Conservation (phyloP, 179 eudicot species). For the Gypsophila paniculata region DNA sequence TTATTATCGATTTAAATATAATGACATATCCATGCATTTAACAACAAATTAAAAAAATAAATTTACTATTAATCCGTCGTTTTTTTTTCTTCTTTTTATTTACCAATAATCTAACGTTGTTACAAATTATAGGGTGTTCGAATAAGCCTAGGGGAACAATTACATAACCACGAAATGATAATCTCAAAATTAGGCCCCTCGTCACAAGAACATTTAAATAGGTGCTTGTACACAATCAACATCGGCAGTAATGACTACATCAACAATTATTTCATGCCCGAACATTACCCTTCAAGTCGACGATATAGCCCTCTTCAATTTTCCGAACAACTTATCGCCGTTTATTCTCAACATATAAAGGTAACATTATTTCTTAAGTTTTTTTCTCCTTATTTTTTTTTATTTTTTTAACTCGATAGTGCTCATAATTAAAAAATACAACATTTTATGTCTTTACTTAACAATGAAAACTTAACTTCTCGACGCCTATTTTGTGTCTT, state of each 20-base stretch:
- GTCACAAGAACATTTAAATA: conserved; percentile 15
- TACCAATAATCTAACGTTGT: no score
- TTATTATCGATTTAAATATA: no score
- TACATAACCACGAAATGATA: conserved; percentile 15
- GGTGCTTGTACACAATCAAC: conserved; percentile 31
- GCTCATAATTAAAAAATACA: no score
- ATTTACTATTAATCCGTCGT: no score
- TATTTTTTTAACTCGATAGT: no score
- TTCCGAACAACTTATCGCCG: conserved; percentile 20
- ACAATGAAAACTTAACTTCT: no score
- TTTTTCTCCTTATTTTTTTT: no score
- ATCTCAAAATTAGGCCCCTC: conserved; percentile 10
- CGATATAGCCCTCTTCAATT: conserved; percentile 20
- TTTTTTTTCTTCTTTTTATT: no score
- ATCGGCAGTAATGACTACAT: conserved; percentile 42
- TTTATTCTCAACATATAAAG: conserved; percentile 29
- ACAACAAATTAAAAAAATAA: no score
- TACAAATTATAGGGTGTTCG: conserved; percentile 20
- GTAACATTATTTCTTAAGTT: not conserved
- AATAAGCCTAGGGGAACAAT: conserved; percentile 19
- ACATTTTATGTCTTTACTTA: no score
- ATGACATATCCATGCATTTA: no score
- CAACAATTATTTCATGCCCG: conserved; percentile 34
- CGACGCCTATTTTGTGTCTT: no score
- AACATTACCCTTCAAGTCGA: conserved; percentile 10